phyloP scores from a whole-genome alignment of 1,139 yeast genomes.

The Hansenula lynferdii region DNA sequence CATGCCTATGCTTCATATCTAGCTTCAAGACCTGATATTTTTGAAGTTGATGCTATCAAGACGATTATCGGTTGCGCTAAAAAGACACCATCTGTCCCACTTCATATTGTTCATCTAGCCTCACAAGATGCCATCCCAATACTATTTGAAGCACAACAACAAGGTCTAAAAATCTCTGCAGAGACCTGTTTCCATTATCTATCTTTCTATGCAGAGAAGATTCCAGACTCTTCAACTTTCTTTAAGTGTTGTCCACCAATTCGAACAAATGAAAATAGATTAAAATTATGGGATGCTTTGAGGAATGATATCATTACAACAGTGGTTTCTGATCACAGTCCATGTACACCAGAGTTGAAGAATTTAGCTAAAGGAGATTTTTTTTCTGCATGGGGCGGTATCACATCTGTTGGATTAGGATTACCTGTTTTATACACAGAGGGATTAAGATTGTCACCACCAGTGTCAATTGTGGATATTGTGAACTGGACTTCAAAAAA shows the following conservation, averaged over 20 bases:
- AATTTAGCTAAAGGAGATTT: conserved; percentile 81
- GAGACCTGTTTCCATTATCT: conserved; percentile 95
- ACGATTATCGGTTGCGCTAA: conserved; percentile 62
- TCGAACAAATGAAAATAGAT: conserved; percentile 65
- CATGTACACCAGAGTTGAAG: conserved; percentile 89
- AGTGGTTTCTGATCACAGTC: conserved; percentile 93
- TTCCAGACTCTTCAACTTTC: conserved; percentile 71
- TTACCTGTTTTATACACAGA: conserved; percentile 77
- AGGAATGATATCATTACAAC: conserved; percentile 64
- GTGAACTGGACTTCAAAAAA: conserved; percentile 75
- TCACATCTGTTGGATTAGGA: conserved; percentile 88
- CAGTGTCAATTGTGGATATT: conserved; percentile 55
- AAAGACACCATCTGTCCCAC: conserved; percentile 56
- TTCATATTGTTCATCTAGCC: conserved; percentile 89
- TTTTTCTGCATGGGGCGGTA: conserved; percentile 97
- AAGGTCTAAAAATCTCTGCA: conserved; percentile 46
- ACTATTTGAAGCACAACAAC: conserved; percentile 56
- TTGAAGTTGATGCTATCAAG: conserved; percentile 79
- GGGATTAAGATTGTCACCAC: conserved; percentile 50
- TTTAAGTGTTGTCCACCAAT: conserved; percentile 96
- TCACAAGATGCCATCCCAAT: conserved; percentile 78
- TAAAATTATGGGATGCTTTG: conserved; percentile 73
- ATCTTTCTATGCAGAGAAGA: conserved; percentile 68
- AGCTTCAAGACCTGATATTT: conserved; percentile 82
- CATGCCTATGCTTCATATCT: conserved; percentile 68